phyloP scores from a whole-genome alignment of 805 yeast species.

The Pichia nanzhaoensis region DNA sequence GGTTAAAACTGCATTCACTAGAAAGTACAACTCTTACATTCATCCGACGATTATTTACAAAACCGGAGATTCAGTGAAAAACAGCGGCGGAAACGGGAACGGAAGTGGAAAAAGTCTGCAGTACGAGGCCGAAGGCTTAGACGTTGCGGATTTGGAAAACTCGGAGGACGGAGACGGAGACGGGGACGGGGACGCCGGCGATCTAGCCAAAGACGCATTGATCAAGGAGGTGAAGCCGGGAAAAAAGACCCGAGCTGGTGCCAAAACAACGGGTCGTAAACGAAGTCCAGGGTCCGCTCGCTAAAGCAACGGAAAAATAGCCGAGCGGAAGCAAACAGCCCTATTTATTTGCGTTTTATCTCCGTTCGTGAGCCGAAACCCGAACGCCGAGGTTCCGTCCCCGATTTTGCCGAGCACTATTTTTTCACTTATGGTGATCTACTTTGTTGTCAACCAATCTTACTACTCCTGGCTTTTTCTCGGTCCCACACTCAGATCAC shows the following conservation, averaged over 20 bases:
- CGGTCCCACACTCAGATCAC: no score
- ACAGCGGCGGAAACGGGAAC: slow-evolving; percentile 8
- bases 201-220: slow-evolving; percentile 36
- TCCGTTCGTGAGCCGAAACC: no score
- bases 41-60: slow-evolving; percentile 86
- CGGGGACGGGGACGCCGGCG: slow-evolving; percentile 34
- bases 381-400: no score
- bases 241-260: slow-evolving; percentile 35
- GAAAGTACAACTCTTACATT: slow-evolving; percentile 63
- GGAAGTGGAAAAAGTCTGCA: slow-evolving; percentile 18
- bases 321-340: no score
- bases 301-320: no score
- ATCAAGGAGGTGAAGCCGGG: slow-evolving; percentile 57
- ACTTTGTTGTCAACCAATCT: no score
- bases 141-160: slow-evolving; percentile 39
- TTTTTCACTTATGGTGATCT: no score
- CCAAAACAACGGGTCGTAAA: slow-evolving; percentile 1
- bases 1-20: slow-evolving; percentile 81
- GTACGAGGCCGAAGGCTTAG: slow-evolving; percentile 66
- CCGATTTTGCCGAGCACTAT: no score
- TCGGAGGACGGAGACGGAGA: slow-evolving; percentile 32
- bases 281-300: not conserved
- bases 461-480: no score
- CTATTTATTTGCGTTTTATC: no score
- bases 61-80: slow-evolving; percentile 52